Base-by-base conservation (phyloP, 148 eudicot species). In the Diospyros lotus region DNA sequence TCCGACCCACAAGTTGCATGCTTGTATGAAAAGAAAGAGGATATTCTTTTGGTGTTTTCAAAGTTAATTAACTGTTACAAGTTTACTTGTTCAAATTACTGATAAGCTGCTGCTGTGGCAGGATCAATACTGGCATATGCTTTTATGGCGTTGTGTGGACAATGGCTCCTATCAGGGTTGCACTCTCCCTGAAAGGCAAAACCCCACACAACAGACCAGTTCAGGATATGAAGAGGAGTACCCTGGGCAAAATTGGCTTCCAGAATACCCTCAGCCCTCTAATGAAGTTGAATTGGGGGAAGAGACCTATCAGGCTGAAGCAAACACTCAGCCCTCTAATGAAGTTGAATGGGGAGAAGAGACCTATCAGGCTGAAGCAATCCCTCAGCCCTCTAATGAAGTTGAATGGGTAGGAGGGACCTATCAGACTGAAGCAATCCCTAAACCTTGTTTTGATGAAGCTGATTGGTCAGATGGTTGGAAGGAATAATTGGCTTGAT, bases 131-230 rank as follows among this genome's bases (percentile, higher is more conserved):
- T 95, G 98, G 98, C 87, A 83, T 75, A 75, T 82, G 80, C 85
- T 92, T 39, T 78, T 95, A 58, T 92, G 98, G 94, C 86, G 86
- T 43, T 92, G 96, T 74, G 86, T 74, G 2, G 98, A 95, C 6
- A 88, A 88, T 60, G 78, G 71, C 45, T 86, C 98, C 53, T 92
- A 95, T 75, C 75, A 86, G 73, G 98, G 98, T 6, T 95, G 97
- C 69, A 77, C 88, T 79, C 97, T 90, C 52, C 98, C 98, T 2
- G 89, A 84, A 43, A 89, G 73, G 78, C 78, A 75, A 80, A 63
- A 53, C 50, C 73, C 84, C 42, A 4, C 61, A 62, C 61, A 79
- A 55, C 77, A 73, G 12, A 55, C 56, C 28, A 3, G 68, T 48
- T 43, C 39, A 62, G 75, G 58, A 40, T 69, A 70, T 59, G 77